Conservation (phyloP, 306 rosid genomes). For the Neltuma alba region DNA sequence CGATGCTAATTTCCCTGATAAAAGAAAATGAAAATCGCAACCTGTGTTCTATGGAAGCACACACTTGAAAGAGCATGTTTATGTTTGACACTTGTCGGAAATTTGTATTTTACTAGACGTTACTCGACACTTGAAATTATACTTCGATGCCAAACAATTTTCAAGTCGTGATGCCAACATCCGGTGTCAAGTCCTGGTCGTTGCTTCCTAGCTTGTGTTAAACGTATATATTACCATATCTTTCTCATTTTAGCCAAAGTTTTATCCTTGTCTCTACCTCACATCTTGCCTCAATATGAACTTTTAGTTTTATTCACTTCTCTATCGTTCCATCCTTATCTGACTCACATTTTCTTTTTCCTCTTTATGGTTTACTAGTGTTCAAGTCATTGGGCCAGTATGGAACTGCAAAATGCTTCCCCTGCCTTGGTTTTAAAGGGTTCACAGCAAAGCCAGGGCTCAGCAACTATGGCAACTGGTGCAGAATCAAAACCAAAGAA, state of each 20-base stretch:
- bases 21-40: not conserved
- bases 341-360: not conserved
- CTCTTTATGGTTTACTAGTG: not conserved
- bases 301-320: slow-evolving; percentile 10
- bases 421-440: slow-evolving; percentile 31
- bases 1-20: not conserved
- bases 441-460: slow-evolving; percentile 36
- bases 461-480: slow-evolving; percentile 19
- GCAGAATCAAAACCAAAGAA: slow-evolving; percentile 70
- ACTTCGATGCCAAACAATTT: not conserved
- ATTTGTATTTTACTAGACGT: not conserved
- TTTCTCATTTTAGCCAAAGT: not conserved
- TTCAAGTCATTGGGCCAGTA: slow-evolving; percentile 51
- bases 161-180: not conserved
- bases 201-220: not conserved
- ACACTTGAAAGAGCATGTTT: not conserved
- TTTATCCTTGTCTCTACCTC: slow-evolving; percentile 13
- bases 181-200: not conserved
- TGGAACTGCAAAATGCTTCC: slow-evolving; percentile 44
- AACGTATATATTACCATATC: not conserved
- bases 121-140: not conserved
- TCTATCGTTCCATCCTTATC: not conserved
- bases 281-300: not conserved
- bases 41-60: not conserved
- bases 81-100: not conserved